Conservation (phyloP, 768 basidiomycete species). For the Gloeopeniophorella convolvens region DNA sequence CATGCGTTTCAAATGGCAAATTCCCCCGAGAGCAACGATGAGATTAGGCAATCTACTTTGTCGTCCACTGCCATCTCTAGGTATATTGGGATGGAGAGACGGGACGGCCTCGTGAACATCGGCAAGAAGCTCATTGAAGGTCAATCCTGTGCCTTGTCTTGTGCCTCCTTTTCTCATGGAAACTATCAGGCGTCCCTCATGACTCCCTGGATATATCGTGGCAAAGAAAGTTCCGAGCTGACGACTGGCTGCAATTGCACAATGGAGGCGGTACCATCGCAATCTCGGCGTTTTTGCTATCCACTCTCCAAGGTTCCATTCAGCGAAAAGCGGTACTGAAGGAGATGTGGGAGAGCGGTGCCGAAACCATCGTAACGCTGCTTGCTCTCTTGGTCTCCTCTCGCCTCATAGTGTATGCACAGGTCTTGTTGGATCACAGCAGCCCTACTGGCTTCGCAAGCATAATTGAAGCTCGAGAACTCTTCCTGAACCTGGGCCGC, state of each 20-base stretch:
- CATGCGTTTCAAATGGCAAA: slow-evolving; percentile 51
- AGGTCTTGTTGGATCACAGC: slow-evolving; percentile 86
- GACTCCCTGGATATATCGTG: slow-evolving; percentile 42
- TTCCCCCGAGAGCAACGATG: slow-evolving; percentile 17
- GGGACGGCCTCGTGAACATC: slow-evolving; percentile 60
- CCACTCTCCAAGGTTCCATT: slow-evolving; percentile 56
- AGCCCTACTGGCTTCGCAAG: slow-evolving; percentile 67
- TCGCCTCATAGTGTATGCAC: neutral
- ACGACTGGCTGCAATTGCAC: slow-evolving; percentile 34
- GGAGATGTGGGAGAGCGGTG: slow-evolving; percentile 90
- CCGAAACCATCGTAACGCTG: slow-evolving; percentile 62
- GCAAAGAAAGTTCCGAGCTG: slow-evolving; percentile 51
- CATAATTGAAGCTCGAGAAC: slow-evolving; percentile 72
- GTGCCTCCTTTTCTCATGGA: slow-evolving; percentile 12
- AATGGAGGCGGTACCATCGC: slow-evolving; percentile 54
- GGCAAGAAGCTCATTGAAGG: slow-evolving; percentile 58
- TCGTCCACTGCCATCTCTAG: slow-evolving; percentile 46
- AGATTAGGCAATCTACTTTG: slow-evolving; percentile 31
- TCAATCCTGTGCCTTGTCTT: slow-evolving; percentile 27
- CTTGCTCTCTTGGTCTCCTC: neutral
- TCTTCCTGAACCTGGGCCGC: slow-evolving; percentile 57
- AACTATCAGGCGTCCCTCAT: slow-evolving; percentile 39
- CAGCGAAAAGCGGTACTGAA: slow-evolving; percentile 63
- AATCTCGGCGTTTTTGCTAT: slow-evolving; percentile 80
- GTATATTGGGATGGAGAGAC: slow-evolving; percentile 75